A percentile compares a stretch with the other conserved stretches of the same genome.
Evolutionary conservation across 352 stramenopile genomes (phyloP).

Genomic region (Peronospora destructor): DNA sequence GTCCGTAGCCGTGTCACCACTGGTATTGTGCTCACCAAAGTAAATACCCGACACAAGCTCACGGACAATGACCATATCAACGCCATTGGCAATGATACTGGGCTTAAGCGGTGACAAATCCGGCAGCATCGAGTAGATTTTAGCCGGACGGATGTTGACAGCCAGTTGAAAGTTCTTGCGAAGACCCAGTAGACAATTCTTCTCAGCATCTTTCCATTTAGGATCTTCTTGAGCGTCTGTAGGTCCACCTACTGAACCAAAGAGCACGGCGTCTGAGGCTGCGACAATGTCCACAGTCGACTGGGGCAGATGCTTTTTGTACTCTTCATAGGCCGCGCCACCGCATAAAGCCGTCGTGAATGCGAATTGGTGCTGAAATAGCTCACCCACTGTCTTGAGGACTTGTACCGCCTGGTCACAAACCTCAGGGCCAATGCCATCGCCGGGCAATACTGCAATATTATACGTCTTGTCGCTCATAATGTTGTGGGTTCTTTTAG

Average conservation of each 20-base stretch:
- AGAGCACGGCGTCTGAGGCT: constrained; percentile 87
- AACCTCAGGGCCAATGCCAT: constrained; percentile 99
- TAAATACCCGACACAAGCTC: constrained; percentile 99
- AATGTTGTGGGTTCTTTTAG: neutral
- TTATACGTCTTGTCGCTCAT: constrained; percentile 41
- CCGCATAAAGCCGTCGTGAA: constrained; percentile 94
- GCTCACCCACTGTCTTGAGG: constrained; percentile 70
- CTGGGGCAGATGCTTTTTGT: constrained; percentile 91
- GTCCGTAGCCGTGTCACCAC: constrained; percentile 72
- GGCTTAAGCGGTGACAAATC: constrained; percentile 95
- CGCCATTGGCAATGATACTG: constrained; percentile 91
- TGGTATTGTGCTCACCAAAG: constrained; percentile 89
- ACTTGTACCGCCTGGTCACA: constrained; percentile 90
- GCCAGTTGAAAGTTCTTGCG: constrained; percentile 96
- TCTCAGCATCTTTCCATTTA: constrained; percentile 88
- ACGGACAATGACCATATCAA: constrained; percentile 98
- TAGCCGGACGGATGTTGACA: constrained; percentile 96
- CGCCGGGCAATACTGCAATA: constrained; percentile 94
- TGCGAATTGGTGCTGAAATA: constrained; percentile 88
- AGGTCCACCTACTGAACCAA: constrained; percentile 95
- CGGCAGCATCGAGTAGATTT: constrained; percentile 96
- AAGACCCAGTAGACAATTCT: constrained; percentile 96
- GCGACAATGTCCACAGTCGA: constrained; percentile 90
- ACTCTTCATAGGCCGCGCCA: constrained; percentile 90
- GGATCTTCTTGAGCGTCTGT: constrained; percentile 86